Base-by-base conservation (phyloP, 768 basidiomycete species). In the Lentinus brumalis region DNA sequence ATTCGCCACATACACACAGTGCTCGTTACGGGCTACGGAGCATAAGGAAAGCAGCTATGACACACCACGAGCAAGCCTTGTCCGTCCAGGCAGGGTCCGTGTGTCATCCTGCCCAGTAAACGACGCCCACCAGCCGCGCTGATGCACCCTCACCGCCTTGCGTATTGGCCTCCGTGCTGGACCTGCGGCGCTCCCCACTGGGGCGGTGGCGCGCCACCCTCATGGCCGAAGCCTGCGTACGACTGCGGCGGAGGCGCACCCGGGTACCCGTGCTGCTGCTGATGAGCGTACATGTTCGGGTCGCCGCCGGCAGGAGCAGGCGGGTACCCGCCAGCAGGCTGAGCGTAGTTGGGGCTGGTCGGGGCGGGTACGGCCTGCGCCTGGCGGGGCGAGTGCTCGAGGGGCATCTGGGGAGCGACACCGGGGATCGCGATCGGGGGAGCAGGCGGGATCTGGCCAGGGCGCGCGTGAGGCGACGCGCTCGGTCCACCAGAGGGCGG, bases 101-200 rank as follows among this genome's bases (percentile, higher is more conserved):
- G 62, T 59, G 62, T 59, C 62, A 42, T 56, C 57, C 57, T 56
- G 62, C 62, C 53, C 58, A 52, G 44, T 53, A 56, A 53, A 40
- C 56, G 50, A 53, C 31, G 15, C 16, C 40, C 61, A 45, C 47
- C n/a, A 16, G 26, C 30, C 44, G 41, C 30, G 39, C 46, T 67
- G 59, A 16, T 11, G 15, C 56, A 5, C 11, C 45, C 57, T 44
- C 46, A 69, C 59, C 71, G 66, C 52, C 68, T 50, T 15, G 54
- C 64, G 59, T 72, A 72, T 59, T 70, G 71, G 59, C 55, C 63
- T 18, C 61, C 50, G 62, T 69, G 71, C 64, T 69, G 70, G 59
- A 72, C 70, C 29, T 57, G 59, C 16, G 67, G 71, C 40, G 62
- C 58, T 3, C 68, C 69, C 71, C 69, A 70, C 53, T 56, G 45